Conservation (phyloP, 1,284 basidiomycete genomes). For the Mixia osmundae region DNA sequence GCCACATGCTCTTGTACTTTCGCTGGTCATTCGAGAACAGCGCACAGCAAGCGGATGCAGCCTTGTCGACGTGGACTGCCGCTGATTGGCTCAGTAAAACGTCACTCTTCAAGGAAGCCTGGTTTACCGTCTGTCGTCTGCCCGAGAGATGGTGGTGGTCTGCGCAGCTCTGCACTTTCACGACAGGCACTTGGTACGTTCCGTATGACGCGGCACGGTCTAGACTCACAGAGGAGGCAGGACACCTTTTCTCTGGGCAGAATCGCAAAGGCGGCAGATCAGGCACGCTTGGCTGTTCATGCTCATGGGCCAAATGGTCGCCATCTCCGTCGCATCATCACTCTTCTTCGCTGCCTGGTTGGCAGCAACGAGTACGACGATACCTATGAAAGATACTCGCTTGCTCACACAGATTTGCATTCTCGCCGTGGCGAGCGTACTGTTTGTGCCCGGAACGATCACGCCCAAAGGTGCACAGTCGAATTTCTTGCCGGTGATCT, state of each 20-base stretch:
- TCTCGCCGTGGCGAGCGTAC: slow-evolving; percentile 30
- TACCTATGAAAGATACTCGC: not conserved
- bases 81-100: slow-evolving; percentile 43
- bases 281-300: slow-evolving; percentile 37
- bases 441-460: slow-evolving; percentile 30
- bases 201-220: no score
- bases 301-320: slow-evolving; percentile 48
- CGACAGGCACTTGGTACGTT: slow-evolving; percentile 35
- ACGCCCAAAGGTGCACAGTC: no score
- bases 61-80: no score
- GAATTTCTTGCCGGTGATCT: slow-evolving; percentile 35
- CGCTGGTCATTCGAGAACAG: slow-evolving; percentile 14
- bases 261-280: slow-evolving; percentile 1
- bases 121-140: slow-evolving; percentile 29
- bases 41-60: no score
- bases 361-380: slow-evolving; percentile 13
- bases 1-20: slow-evolving; percentile 20
- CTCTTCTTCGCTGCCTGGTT: slow-evolving; percentile 38
- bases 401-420: slow-evolving; percentile 20
- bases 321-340: slow-evolving; percentile 42
- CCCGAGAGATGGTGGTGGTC: slow-evolving; percentile 47
- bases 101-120: slow-evolving; percentile 39
- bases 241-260: slow-evolving; percentile 1
- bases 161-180: slow-evolving; percentile 43
- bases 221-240: no score